phyloP scores from a whole-genome alignment of 2,329 filamentous ascomycete species.

The Pseudopyrenochaeta lycopersici region DNA sequence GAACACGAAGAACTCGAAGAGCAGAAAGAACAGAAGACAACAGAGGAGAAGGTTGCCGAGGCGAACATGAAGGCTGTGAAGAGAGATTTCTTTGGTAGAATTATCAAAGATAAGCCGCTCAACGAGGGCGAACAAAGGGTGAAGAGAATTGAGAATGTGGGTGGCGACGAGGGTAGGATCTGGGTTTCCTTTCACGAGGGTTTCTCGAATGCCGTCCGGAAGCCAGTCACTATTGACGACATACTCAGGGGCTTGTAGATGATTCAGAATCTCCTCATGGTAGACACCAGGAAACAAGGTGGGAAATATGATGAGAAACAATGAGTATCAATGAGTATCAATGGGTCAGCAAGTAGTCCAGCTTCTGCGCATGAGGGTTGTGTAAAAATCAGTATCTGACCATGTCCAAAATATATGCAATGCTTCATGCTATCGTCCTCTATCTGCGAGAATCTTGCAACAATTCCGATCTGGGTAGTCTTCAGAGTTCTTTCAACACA shows the following conservation, averaged over 20 bases:
- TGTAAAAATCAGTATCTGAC: too few species aligned
- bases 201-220: constrained; percentile 89
- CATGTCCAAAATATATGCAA: too few species aligned
- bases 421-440: too few species aligned
- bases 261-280: neutral
- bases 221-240: constrained; percentile 83
- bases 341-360: too few species aligned
- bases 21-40: constrained; percentile 26
- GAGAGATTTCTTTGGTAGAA: constrained; percentile 85
- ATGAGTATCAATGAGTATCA: too few species aligned
- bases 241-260: constrained; percentile 72
- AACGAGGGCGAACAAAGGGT: constrained; percentile 52
- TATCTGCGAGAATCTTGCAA: too few species aligned
- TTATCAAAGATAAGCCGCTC: constrained; percentile 63
- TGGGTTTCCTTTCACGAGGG: constrained; percentile 94
- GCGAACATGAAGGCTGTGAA: constrained; percentile 60
- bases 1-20: constrained; percentile 24
- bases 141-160: constrained; percentile 45
- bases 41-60: constrained; percentile 31
- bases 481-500: too few species aligned
- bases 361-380: too few species aligned
- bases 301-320: too few species aligned
- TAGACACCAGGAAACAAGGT: too few species aligned
- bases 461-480: too few species aligned
- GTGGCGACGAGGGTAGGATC: constrained; percentile 66